Base-by-base conservation (phyloP, 2,329 filamentous ascomycete genomes). In the Chrysoporthe puriensis region DNA sequence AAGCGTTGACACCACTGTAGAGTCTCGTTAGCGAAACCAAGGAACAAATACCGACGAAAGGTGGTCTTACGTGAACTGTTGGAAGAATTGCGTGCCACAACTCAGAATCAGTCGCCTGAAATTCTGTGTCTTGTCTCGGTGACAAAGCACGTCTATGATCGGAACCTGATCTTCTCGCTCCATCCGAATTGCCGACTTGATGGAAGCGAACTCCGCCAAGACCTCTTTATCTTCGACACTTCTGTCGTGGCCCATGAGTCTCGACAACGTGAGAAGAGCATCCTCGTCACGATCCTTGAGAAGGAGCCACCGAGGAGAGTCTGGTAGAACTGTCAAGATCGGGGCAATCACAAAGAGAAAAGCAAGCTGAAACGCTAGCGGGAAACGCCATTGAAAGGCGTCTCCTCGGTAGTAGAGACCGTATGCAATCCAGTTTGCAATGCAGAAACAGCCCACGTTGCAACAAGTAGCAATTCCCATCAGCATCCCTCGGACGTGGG, bases 211-310 rank as follows among this genome's bases (percentile, higher is more conserved):
- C 62, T 81, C 77, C 3, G 73, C 71, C 1, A 70, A 73, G 1
- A 80, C 77, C 0, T 72, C 66, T 1, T 71, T 67, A 50, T 77
- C 74, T 2, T 76, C 68, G 1, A 73, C 70, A 3, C 68, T 66
- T 42, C 68, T 50, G 68, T 69, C 82, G 70, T 88, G 78, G 21
- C 83, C 82, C 68, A 86, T 86, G 68, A 86, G 87, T 69, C 84
- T 85, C 8, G 84, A 81, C 67, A 92, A 81, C 4, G 86, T 83
- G 6, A 81, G 77, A n/a, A 84, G 77, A 0, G 86, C 86, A 67
- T 88, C 81, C 13, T 88, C 84, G 18, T 84, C 80, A n/a, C 84
- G 83, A 68, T 86, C 84, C 66, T 87, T 71, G 9, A 83, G 75
- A 26, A 86, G 73, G n/a, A 86, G 74, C 81, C 82, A 88, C 48